Evolutionary conservation across 768 basidiomycete genomes (phyloP), one percentile per base, ranked within the genome.

Genomic region (Piloderma croceum): DNA sequence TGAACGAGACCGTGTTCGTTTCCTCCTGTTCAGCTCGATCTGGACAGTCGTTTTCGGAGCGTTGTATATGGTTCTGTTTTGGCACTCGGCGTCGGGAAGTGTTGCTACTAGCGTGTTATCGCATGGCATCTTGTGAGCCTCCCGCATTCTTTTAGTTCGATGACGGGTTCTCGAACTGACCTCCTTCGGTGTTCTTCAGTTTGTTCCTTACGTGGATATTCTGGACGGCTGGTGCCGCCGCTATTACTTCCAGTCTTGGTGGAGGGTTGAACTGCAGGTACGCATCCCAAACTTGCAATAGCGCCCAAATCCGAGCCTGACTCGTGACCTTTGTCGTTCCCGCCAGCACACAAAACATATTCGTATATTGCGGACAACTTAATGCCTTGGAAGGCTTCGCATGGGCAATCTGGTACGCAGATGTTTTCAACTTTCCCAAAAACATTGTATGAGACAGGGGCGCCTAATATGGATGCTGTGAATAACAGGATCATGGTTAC

Each of bases 331-430:
- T n/a, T n/a, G n/a, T n/a, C n/a, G 13, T 29, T 39, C 10, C 35
- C 20, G 42, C 32, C 21, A 7, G n/a, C 11, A 17, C 24, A 19
- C 25, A 76, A 48, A 59, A 58, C 10, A 47, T 56, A 10, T 74
- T 77, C 46, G 61, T 68, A 10, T 87, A 87, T 45, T 90, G 87
- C 53, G 75, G 74, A 21, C 87, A 90, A 51, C 63, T 89, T 24
- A 88, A 87, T 39, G 84, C 87, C 4, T 60, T 83, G 2, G 74
- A 81, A 53, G 86, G 64, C 15, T 88, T 89, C 51, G 76, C 83
- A 6, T 90, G 87, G 86, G 52, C 83, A 11, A 72, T 76, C 48
- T 84, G 80, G 84, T 85, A 47, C 46, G 77, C 61, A 15, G 36
- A 34, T 32, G 22, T 5, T n/a, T 19, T 18, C 23, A 15, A 9